These are phyloP conservation scores for Cytospora mali DNA, from an alignment of 2,329 filamentous ascomycete species.

Conservation along the genomic window DNA sequence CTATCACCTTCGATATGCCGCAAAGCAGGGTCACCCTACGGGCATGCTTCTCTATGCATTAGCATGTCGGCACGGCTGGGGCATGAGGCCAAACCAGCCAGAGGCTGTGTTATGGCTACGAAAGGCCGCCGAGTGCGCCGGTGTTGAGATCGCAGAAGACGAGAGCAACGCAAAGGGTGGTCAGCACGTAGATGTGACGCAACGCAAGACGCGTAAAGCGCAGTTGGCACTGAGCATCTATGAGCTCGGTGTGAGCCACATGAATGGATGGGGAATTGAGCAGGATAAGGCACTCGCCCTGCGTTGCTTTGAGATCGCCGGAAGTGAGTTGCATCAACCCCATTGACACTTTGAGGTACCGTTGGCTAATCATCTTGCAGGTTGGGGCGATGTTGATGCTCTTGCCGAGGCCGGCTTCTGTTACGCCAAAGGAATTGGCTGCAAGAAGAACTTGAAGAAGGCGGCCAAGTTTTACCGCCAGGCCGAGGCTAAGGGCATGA, in stretches of 20 bases:
- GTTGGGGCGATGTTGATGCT: slow-evolving; percentile 94
- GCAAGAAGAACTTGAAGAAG: slow-evolving; percentile 95
- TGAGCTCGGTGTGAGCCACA: slow-evolving; percentile 92
- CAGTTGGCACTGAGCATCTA: slow-evolving; percentile 97
- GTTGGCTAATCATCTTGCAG: slow-evolving; percentile 41
- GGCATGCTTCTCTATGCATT: slow-evolving; percentile 96
- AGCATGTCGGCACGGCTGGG: slow-evolving; percentile 95
- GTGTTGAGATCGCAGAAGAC: slow-evolving; percentile 80
- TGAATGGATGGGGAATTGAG: slow-evolving; percentile 97
- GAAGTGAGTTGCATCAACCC: slow-evolving; percentile 56
- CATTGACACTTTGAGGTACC: slow-evolving; percentile 30
- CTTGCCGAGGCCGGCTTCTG: slow-evolving; percentile 94
- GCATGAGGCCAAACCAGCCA: slow-evolving; percentile 87
- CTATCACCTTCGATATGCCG: slow-evolving; percentile 90
- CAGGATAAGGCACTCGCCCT: slow-evolving; percentile 88
- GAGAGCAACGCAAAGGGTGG: slow-evolving; percentile 67
- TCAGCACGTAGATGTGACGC: slow-evolving; percentile 64
- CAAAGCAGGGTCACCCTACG: slow-evolving; percentile 81
- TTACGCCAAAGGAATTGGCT: slow-evolving; percentile 90
- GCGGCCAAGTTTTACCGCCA: slow-evolving; percentile 87
- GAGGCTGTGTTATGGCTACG: slow-evolving; percentile 93
- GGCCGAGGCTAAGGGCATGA: slow-evolving; percentile 92
- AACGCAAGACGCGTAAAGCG: slow-evolving; percentile 81
- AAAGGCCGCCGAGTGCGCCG: slow-evolving; percentile 83
- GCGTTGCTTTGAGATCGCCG: slow-evolving; percentile 94